phyloP scores from a whole-genome alignment of 192 early-diverging fungal species.

The Podila verticillata region DNA sequence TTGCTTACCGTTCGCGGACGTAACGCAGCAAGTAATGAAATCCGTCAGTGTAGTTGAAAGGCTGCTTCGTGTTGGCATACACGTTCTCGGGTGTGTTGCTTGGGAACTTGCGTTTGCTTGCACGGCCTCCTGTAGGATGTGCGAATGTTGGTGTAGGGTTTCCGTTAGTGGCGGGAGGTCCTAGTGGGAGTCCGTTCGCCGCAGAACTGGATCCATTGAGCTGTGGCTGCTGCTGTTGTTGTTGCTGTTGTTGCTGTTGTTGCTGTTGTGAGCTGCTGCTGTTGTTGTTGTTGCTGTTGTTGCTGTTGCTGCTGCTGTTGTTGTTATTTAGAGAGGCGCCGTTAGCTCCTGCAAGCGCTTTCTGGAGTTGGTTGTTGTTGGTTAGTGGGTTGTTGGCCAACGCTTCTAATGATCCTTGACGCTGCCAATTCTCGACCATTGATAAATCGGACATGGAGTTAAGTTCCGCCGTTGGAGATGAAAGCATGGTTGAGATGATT shows the following conservation, averaged over 20 bases:
- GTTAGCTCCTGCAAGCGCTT: constrained; percentile 23
- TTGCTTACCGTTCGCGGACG: constrained; percentile 73
- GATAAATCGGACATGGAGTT: constrained; percentile 40
- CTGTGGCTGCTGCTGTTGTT: background rate
- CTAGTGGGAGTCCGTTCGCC: background rate
- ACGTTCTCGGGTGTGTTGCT: constrained; percentile 71
- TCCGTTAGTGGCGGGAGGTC: background rate
- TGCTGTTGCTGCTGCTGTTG: constrained; percentile 15
- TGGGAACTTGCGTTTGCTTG: constrained; percentile 52
- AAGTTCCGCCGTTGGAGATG: constrained; percentile 62
- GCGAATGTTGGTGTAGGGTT: constrained; percentile 16
- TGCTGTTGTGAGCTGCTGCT: constrained; percentile 1
- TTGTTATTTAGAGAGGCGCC: constrained; percentile 17
- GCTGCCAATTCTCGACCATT: constrained; percentile 52
- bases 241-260: constrained; percentile 12
- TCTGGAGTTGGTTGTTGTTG: constrained; percentile 55
- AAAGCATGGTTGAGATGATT: constrained; percentile 91
- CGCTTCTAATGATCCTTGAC: constrained; percentile 32
- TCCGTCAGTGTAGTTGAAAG: constrained; percentile 93
- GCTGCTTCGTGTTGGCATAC: constrained; percentile 81
- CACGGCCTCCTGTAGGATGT: constrained; percentile 24
- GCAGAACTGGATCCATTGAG: background rate
- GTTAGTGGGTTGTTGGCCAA: constrained; percentile 31
- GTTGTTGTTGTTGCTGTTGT: constrained; percentile 7
- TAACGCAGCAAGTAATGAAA: constrained; percentile 91